phyloP scores from a whole-genome alignment of 495 filamentous ascomycete genomes.

The Neurospora terricola region DNA sequence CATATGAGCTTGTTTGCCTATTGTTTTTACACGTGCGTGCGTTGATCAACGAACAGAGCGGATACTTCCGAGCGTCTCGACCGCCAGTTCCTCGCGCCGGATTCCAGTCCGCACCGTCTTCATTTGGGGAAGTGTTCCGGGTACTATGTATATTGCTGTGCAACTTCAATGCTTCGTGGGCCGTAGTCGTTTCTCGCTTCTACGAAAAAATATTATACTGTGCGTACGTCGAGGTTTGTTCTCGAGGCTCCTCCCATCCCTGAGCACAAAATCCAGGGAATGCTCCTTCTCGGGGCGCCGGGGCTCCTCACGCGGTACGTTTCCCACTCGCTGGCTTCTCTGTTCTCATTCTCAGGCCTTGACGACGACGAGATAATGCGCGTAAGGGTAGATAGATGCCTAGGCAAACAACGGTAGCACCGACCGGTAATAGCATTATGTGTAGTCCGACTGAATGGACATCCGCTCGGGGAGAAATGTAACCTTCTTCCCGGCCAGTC shows the following conservation, averaged over 20 bases:
- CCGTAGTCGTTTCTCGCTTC: no score
- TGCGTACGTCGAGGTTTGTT: not conserved
- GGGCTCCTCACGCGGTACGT: no score
- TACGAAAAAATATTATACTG: not conserved
- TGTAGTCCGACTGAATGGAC: not conserved
- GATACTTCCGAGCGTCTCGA: not conserved
- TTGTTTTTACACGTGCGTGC: not conserved
- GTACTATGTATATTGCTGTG: not conserved
- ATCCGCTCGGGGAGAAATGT: not conserved
- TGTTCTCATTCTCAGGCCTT: not conserved
- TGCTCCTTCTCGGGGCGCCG: no score
- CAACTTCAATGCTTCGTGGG: not conserved
- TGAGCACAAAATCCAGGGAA: no score
- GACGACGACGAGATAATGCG: not conserved
- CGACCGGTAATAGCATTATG: not conserved
- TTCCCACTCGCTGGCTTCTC: not conserved
- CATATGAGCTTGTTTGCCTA: not conserved
- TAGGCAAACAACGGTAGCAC: not conserved
- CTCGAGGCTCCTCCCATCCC: no score
- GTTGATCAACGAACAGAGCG: not conserved
- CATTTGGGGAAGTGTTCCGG: not conserved
- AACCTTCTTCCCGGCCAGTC: not conserved
- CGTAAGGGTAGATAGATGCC: not conserved
- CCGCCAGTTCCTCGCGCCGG: not conserved
- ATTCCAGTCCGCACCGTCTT: not conserved